Percentiles rank a stretch among this genome's conserved stretches.
Conservation (phyloP, 2,329 filamentous ascomycete species). For the Nemania serpens region DNA sequence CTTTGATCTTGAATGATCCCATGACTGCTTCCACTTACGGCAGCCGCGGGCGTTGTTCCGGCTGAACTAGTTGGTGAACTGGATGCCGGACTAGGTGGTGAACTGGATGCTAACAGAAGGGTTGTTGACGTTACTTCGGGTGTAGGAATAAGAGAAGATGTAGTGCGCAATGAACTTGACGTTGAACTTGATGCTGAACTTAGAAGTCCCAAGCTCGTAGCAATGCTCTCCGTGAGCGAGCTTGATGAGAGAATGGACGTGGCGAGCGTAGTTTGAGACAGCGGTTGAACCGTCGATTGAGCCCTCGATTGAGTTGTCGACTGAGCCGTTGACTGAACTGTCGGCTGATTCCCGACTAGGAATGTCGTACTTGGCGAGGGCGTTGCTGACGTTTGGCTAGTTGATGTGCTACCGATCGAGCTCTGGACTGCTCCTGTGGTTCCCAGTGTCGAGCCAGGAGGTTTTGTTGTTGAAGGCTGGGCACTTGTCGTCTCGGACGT, state of each 20-base stretch:
- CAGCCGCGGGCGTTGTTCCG: constrained; percentile 5
- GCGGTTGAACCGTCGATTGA: background rate
- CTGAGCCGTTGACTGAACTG: too few species aligned
- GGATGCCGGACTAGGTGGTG: too few species aligned
- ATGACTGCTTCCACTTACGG: constrained; percentile 18
- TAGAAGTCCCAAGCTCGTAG: constrained; percentile 28
- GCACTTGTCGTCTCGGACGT: constrained; percentile 7
- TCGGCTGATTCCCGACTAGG: background rate
- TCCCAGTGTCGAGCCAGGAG: constrained; percentile 2
- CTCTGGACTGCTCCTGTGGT: constrained; percentile 9
- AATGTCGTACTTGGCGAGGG: constrained; percentile 5
- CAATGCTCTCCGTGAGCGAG: constrained; percentile 32
- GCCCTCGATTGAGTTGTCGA: too few species aligned
- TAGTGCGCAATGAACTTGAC: constrained; percentile 11
- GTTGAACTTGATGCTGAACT: constrained; percentile 17
- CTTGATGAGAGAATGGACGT: constrained; percentile 31
- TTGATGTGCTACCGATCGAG: constrained; percentile 16
- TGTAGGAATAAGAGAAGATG: background rate
- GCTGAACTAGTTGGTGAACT: background rate
- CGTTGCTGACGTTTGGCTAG: constrained; percentile 9
- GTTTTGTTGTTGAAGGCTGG: constrained; percentile 12
- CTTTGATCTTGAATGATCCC: constrained; percentile 30
- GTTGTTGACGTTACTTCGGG: constrained; percentile 3
- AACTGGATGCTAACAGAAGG: background rate
- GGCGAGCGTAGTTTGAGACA: constrained; percentile 30